Conservation (phyloP, 495 filamentous ascomycete species). For the Evernia prunastri region DNA sequence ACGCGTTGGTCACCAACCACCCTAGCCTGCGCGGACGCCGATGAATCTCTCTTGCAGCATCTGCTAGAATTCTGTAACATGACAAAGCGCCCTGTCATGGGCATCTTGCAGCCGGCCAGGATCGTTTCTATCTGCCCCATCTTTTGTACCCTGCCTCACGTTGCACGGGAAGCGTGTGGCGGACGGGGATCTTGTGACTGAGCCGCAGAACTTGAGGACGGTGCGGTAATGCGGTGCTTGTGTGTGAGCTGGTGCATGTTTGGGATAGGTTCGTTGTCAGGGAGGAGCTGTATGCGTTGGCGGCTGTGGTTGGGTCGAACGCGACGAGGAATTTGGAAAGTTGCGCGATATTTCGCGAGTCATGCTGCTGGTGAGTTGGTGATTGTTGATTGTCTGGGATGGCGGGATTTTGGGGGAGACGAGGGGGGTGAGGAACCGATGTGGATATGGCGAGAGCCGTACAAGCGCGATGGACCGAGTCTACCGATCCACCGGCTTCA, state of each 20-base stretch:
- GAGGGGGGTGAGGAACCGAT: neutral
- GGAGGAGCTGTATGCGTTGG: neutral
- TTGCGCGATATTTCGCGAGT: neutral
- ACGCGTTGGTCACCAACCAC: neutral
- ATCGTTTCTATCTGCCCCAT: neutral
- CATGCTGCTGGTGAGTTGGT: neutral
- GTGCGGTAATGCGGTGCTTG: neutral
- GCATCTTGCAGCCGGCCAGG: neutral
- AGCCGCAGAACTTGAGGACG: neutral
- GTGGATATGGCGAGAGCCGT: neutral
- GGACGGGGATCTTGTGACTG: neutral
- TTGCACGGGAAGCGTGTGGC: neutral
- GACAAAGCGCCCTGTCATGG: no score
- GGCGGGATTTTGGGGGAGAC: neutral
- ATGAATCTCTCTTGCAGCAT: neutral
- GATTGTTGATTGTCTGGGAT: neutral
- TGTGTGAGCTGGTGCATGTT: neutral
- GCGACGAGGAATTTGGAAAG: neutral
- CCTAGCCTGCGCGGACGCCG: neutral
- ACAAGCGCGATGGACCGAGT: neutral
- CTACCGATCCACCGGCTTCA: neutral
- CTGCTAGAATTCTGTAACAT: neutral
- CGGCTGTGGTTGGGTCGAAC: neutral
- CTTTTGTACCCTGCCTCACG: neutral
- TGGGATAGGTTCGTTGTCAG: neutral